A percentile compares a stretch with the other conserved stretches of the same genome.
Evolutionary conservation across 108 stramenopile genomes (phyloP).

Genomic region (Nitzschia putrida): DNA sequence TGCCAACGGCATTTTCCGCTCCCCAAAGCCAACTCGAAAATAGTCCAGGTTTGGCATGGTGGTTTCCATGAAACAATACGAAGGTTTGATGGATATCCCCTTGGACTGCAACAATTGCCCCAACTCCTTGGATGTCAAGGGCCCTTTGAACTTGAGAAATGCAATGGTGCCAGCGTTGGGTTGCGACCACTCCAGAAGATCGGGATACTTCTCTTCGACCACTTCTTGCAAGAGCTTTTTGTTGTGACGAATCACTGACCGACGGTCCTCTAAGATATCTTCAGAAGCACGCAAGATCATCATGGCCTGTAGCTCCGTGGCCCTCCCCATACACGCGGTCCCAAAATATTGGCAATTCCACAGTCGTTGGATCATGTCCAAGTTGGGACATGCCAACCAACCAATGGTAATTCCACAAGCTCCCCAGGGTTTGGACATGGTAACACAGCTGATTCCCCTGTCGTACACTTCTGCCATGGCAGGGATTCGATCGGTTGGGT

Average conservation of each 20-base stretch:
- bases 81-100: slow-evolving; percentile 75
- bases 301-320: slow-evolving; percentile 69
- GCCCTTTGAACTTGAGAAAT: slow-evolving; percentile 71
- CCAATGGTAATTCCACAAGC: slow-evolving; percentile 78
- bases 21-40: slow-evolving; percentile 80
- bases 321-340: slow-evolving; percentile 65
- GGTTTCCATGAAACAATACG: slow-evolving; percentile 63
- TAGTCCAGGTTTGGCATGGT: slow-evolving; percentile 40
- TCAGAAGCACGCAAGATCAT: slow-evolving; percentile 65
- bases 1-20: slow-evolving; percentile 52
- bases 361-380: slow-evolving; percentile 46
- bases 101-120: slow-evolving; percentile 50
- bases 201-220: slow-evolving; percentile 46
- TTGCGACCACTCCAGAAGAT: slow-evolving; percentile 56
- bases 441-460: slow-evolving; percentile 61
- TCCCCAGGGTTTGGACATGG: slow-evolving; percentile 82
- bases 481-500: slow-evolving; percentile 43
- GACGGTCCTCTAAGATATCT: slow-evolving; percentile 46
- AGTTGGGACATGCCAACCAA: slow-evolving; percentile 65
- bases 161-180: slow-evolving; percentile 79
- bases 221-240: slow-evolving; percentile 52
- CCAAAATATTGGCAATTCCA: slow-evolving; percentile 75
- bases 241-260: slow-evolving; percentile 57
- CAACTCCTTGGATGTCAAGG: slow-evolving; percentile 53
- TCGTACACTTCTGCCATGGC: slow-evolving; percentile 70